Evolutionary conservation across 306 rosid species (phyloP).

Genomic region (Cucurbita maxima): DNA sequence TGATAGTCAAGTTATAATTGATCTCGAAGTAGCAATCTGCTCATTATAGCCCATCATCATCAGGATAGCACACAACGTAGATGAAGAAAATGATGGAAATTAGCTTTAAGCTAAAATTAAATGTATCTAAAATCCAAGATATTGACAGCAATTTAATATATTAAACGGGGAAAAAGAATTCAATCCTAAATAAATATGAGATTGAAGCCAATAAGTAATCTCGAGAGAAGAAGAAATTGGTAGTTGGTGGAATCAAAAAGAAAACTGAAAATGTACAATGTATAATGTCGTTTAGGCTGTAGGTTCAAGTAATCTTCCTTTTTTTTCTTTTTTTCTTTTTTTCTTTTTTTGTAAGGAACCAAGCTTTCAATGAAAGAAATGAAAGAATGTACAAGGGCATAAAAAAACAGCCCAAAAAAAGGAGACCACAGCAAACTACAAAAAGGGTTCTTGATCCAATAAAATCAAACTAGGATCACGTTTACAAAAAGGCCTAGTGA

Average conservation of each 20-base stretch:
- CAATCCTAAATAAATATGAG: neutral
- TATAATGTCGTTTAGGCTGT: neutral
- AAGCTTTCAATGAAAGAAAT: neutral
- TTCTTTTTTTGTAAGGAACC: neutral
- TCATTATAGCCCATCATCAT: neutral
- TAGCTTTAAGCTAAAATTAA: neutral
- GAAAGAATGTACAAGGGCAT: neutral
- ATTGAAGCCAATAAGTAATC: neutral
- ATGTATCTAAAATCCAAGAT: neutral
- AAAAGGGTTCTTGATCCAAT: neutral
- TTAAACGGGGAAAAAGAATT: too few species aligned
- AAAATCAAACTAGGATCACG: neutral
- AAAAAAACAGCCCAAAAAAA: neutral
- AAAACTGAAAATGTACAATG: neutral
- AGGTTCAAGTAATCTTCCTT: neutral
- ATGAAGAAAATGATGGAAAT: neutral
- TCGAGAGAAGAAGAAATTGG: too few species aligned
- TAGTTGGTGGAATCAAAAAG: too few species aligned
- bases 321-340: neutral
- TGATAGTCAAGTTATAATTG: neutral
- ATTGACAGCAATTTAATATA: too few species aligned
- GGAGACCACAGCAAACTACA: neutral
- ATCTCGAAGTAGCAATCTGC: neutral
- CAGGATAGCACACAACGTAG: neutral
- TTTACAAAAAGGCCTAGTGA: neutral